Evolutionary conservation across 495 filamentous ascomycete species (phyloP).

Genomic region (Annulohypoxylon nitens): DNA sequence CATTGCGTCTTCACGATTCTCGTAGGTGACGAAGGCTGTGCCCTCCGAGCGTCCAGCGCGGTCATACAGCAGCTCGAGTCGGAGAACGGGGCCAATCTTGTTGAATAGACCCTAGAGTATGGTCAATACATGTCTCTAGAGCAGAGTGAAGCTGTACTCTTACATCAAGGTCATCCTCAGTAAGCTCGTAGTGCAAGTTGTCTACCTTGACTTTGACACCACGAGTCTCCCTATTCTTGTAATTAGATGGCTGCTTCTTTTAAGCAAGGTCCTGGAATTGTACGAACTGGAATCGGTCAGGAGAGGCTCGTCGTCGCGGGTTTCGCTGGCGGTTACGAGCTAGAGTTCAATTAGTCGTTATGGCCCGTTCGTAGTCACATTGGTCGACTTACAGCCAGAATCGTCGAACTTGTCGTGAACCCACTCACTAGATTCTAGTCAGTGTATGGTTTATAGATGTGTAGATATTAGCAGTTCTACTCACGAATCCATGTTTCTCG

Average conservation of each 20-base stretch:
- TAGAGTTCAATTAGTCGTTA: conserved; percentile 54
- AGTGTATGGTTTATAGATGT: neutral
- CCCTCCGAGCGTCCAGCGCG: conserved; percentile 91
- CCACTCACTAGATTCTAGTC: conserved; percentile 75
- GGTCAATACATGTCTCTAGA: conserved; percentile 25
- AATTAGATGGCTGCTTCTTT: conserved; percentile 27
- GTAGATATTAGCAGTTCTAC: conserved; percentile 31
- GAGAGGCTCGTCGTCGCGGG: conserved; percentile 59
- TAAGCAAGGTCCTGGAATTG: neutral
- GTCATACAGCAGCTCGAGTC: conserved; percentile 84
- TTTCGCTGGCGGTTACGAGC: conserved; percentile 55
- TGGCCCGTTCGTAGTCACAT: conserved; percentile 33
- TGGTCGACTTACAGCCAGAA: conserved; percentile 53
- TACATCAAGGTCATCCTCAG: conserved; percentile 87
- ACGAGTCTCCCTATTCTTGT: conserved; percentile 50
- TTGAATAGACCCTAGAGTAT: conserved; percentile 78
- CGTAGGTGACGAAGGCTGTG: conserved; percentile 86
- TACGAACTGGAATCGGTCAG: conserved; percentile 66
- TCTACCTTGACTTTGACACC: conserved; percentile 86
- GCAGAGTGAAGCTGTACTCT: conserved; percentile 20
- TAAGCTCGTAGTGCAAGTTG: conserved; percentile 94
- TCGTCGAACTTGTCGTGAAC: conserved; percentile 90
- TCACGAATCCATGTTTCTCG: conserved; percentile 69
- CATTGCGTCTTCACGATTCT: conserved; percentile 73
- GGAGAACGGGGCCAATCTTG: conserved; percentile 78